phyloP scores from a whole-genome alignment of 176 grass and related monocot genomes.

The Rhipidocladum racemiflorum region DNA sequence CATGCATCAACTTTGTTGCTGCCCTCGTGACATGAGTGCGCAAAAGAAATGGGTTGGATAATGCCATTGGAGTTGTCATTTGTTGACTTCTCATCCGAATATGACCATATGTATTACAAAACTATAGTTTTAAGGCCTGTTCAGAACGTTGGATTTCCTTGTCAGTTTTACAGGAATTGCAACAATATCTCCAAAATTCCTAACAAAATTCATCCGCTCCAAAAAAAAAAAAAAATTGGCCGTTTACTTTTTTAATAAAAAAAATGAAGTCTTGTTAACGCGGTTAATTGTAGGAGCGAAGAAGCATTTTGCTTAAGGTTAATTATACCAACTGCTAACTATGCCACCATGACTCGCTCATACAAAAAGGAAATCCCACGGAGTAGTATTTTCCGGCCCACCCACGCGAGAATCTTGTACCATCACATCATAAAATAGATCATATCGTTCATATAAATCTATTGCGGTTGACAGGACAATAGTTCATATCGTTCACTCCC shows the following conservation, averaged over 20 bases:
- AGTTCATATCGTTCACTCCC: not conserved
- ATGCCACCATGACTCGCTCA: not conserved
- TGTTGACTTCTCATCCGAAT: not conserved
- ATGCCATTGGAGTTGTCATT: not conserved
- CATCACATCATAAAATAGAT: too few relatives aligned
- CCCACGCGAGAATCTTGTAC: not conserved
- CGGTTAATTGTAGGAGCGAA: not conserved
- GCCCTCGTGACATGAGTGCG: not conserved
- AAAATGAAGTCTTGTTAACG: not conserved
- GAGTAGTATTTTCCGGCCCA: not conserved
- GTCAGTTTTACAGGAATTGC: not conserved
- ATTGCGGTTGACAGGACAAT: not conserved
- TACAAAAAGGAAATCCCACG: too few relatives aligned
- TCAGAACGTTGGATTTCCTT: not conserved
- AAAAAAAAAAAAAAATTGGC: not conserved
- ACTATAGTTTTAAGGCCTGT: not conserved
- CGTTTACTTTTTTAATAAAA: not conserved
- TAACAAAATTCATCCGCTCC: not conserved
- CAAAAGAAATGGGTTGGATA: not conserved
- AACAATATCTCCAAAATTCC: not conserved
- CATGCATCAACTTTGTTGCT: conserved; percentile 14
- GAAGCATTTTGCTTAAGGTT: not conserved
- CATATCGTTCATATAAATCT: too few relatives aligned
- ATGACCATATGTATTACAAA: not conserved
- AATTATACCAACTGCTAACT: not conserved